Evolutionary conservation across 768 basidiomycete genomes (phyloP), one percentile per base, ranked within the genome.

Genomic region (Lentinula edodes): DNA sequence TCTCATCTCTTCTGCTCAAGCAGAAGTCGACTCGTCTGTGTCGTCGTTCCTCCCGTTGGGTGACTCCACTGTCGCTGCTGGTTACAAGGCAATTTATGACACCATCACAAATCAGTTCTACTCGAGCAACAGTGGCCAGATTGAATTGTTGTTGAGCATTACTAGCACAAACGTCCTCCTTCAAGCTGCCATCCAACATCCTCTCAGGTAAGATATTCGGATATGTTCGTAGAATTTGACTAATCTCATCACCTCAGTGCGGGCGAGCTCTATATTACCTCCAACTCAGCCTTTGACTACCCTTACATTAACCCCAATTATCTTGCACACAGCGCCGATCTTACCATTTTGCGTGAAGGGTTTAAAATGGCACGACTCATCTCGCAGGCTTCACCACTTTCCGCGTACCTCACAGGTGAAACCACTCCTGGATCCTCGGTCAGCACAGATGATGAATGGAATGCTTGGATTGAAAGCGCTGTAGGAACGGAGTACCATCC

Each of bases 401-500:
- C 67, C 61, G 57, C 65, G 3, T 66, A 70, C 38, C 68, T 80
- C 63, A 68, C 46, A 9, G 48, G 46, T 13, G 62, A 62, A 20
- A 68, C 75, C 8, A 65, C 69, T 8, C 87, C 87, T 0, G 86
- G 86, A 2, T 63, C 80, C 0, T 62, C 64, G 4, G 81, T 88
- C 15, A 68, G 72, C 20, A 80, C 80, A 5, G 88, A 90, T 65
- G 80, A 73, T 16, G 72, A 87, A 32, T 83, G 82, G 74, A 82
- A 87, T 42, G 67, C 69, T 5, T 89, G 81, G 80, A 63, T 87
- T 28, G 70, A 72, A 34, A 70, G 69, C n/a, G 65, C 69, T 7
- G 75, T 78, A 13, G 72, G 76, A 8, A 85, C 83, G 8, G 83
- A 87, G 73, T 85, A 73, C 73, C 89, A 90, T 69, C 87, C 87